These are phyloP conservation scores for Omphalea diandra DNA, from an alignment of 441 rosid genomes.

Conservation along the genomic window DNA sequence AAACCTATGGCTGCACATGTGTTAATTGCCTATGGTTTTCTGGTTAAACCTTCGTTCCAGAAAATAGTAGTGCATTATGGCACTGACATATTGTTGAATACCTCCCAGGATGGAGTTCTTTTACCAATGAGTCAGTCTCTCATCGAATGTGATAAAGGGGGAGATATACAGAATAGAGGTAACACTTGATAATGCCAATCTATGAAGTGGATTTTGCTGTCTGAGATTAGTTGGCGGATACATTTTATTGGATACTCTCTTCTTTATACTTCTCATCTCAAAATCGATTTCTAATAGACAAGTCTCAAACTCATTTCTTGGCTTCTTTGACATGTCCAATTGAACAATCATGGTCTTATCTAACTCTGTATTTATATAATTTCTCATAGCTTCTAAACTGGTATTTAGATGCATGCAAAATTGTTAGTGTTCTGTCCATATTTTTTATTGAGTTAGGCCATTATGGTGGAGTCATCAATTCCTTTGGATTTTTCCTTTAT, in stretches of 20 bases:
- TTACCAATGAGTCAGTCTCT: constrained; percentile 54
- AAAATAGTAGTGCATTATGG: constrained; percentile 73
- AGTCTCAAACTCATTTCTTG: background rate
- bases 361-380: background rate
- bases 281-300: background rate
- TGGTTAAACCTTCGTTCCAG: constrained; percentile 81
- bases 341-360: background rate
- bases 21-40: constrained; percentile 70
- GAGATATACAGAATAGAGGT: constrained; percentile 54
- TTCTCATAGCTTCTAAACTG: background rate
- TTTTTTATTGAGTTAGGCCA: background rate
- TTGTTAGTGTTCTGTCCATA: background rate
- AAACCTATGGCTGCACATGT: constrained; percentile 54
- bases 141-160: constrained; percentile 50
- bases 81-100: constrained; percentile 48
- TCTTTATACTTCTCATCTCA: background rate
- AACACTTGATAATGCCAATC: constrained; percentile 16
- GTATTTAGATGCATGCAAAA: background rate
- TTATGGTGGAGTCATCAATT: background rate
- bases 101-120: constrained; percentile 74
- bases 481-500: background rate
- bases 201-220: background rate
- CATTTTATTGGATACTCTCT: background rate
- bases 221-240: background rate
- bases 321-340: background rate